These are phyloP conservation scores for Phytopythium montanum DNA, from an alignment of 352 stramenopile genomes.

Conservation along the genomic window DNA sequence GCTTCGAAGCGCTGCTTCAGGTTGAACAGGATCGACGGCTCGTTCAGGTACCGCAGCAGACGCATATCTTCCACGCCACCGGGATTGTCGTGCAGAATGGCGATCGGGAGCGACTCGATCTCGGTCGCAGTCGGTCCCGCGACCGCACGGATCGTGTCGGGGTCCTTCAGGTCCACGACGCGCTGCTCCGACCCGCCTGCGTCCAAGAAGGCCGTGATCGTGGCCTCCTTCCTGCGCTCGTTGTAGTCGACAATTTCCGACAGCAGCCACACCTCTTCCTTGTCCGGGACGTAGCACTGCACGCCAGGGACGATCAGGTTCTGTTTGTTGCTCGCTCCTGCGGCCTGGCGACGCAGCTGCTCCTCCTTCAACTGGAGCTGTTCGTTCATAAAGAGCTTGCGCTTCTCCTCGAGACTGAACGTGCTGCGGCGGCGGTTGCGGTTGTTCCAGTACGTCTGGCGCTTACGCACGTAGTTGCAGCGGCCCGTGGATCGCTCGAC, in stretches of 20 bases:
- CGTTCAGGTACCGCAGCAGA: constrained; percentile 88
- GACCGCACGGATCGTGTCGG: constrained; percentile 79
- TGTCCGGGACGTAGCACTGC: constrained; percentile 87
- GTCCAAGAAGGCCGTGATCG: constrained; percentile 69
- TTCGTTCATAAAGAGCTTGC: constrained; percentile 79
- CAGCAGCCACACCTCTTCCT: constrained; percentile 82
- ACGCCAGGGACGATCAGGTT: constrained; percentile 87
- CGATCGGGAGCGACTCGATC: constrained; percentile 80
- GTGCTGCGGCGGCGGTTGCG: constrained; percentile 34
- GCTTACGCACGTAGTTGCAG: constrained; percentile 69
- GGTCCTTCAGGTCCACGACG: constrained; percentile 79
- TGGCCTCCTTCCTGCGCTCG: constrained; percentile 75
- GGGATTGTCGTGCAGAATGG: constrained; percentile 75
- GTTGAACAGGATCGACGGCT: constrained; percentile 93
- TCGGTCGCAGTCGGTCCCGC: constrained; percentile 69
- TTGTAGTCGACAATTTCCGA: constrained; percentile 85
- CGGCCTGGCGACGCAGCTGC: constrained; percentile 55
- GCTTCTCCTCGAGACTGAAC: constrained; percentile 84
- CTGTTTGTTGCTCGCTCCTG: constrained; percentile 64
- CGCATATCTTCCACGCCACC: constrained; percentile 86
- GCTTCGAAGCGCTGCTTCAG: constrained; percentile 88
- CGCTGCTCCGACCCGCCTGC: constrained; percentile 58
- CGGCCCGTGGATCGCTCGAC: constrained; percentile 61
- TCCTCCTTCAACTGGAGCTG: constrained; percentile 82
- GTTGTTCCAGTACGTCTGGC: constrained; percentile 65